A percentile compares a stretch with the other conserved stretches of the same genome.
Evolutionary conservation across 345 rosid genomes (phyloP).

Genomic region (Eucalyptus regnans): DNA sequence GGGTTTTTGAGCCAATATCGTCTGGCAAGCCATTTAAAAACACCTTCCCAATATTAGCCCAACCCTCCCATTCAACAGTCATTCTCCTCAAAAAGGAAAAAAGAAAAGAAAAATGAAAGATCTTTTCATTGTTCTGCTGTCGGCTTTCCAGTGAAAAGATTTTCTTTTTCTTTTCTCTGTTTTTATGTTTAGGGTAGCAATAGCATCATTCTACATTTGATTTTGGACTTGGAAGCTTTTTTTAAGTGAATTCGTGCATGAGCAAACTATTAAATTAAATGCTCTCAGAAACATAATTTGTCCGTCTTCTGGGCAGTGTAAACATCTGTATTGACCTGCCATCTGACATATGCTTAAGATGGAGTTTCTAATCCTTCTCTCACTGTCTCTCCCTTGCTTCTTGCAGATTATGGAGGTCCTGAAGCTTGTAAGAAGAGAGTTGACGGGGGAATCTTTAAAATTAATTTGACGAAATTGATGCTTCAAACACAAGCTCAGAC

Average conservation of each 20-base stretch:
- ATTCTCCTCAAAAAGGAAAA: neutral
- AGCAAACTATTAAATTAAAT: neutral
- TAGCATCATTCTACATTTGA: neutral
- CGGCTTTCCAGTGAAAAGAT: neutral
- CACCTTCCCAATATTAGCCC: neutral
- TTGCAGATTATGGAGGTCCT: constrained; percentile 75
- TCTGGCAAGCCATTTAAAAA: neutral
- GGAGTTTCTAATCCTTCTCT: neutral
- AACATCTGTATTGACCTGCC: neutral
- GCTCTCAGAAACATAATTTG: neutral
- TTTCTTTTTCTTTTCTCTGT: neutral
- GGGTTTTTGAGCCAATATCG: neutral
- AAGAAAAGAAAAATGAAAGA: neutral
- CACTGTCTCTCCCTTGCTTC: neutral
- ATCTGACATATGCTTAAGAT: neutral
- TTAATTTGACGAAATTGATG: neutral
- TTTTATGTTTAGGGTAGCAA: neutral
- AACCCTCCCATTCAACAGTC: neutral
- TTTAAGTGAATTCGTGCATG: neutral
- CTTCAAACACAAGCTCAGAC: neutral
- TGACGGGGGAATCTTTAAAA: constrained; percentile 50
- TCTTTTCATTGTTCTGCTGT: neutral
- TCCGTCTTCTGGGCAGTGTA: neutral
- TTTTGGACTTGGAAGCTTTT: neutral
- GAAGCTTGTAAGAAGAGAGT: constrained; percentile 70